phyloP scores from a whole-genome alignment of 208 protist species.

The Trichomonas vaginalis region DNA sequence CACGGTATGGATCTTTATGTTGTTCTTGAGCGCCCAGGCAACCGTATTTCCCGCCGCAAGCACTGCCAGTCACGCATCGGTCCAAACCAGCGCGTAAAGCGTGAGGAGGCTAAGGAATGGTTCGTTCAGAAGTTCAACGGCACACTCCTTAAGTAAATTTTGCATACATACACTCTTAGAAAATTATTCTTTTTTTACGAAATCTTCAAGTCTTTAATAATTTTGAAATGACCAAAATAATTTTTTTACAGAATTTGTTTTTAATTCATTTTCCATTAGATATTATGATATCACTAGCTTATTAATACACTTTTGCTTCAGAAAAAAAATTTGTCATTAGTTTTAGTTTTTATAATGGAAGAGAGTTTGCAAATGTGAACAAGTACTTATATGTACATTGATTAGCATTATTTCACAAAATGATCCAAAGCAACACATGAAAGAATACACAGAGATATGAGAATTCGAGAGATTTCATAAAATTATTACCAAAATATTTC shows the following conservation, averaged over 20 bases:
- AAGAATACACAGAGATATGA: neutral
- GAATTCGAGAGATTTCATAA: neutral
- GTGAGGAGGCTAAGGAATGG: slow-evolving; percentile 93
- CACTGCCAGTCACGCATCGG: slow-evolving; percentile 66
- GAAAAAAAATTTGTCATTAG: too few species aligned
- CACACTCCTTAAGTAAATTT: slow-evolving; percentile 28
- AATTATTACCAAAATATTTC: neutral
- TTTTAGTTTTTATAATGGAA: too few species aligned
- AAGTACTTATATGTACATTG: too few species aligned
- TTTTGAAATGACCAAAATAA: too few species aligned
- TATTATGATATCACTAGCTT: too few species aligned
- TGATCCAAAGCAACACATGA: neutral
- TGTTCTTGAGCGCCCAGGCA: slow-evolving; percentile 82
- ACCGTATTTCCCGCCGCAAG: slow-evolving; percentile 68
- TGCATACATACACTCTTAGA: too few species aligned
- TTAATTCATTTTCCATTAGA: too few species aligned
- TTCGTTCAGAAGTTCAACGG: slow-evolving; percentile 93
- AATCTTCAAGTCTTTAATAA: too few species aligned
- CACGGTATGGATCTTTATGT: slow-evolving; percentile 88
- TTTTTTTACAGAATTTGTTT: too few species aligned
- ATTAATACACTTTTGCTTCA: too few species aligned
- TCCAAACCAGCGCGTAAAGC: slow-evolving; percentile 70
- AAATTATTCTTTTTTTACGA: too few species aligned
- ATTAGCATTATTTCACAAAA: neutral
- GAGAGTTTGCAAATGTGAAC: too few species aligned